Evolutionary conservation across 768 basidiomycete genomes (phyloP), one percentile per base, ranked within the genome.

Genomic region (Boletus vermiculosoides): DNA sequence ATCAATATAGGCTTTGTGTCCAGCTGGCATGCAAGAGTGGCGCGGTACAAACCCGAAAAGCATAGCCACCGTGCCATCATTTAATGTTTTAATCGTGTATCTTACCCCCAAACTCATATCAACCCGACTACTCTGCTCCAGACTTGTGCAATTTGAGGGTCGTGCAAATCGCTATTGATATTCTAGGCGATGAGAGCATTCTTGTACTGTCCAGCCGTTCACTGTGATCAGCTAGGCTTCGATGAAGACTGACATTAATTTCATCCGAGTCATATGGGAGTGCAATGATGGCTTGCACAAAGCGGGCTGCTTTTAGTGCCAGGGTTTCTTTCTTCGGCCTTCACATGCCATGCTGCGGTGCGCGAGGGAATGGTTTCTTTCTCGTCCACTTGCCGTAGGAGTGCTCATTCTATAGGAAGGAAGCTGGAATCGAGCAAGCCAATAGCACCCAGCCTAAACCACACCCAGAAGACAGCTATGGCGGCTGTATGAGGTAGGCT

Each of bases 1-100:
- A 13, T 41, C 37, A 54, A 51, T 66, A 23, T 16, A 50, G 13
- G 46, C 34, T 55, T 36, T 62, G 54, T 52, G 60, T 58, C 36
- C 30, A 42, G 30, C 31, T 13, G 63, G 52, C 31, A 22, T 30
- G 15, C 46, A 28, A 39, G 45, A 22, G 4, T 51, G 48, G 20
- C 15, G 3, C 9, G 22, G 22, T 33, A 37, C 25, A 22, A 16
- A 16, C 8, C 12, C 4, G 23, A 18, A 20, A 31, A 16, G 9
- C 16, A 50, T 20, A 12, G 37, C 23, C 16, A 37, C 12, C 15
- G 13, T 23, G 20, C 39, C 34, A 20, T 34, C 42, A 20, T 39
- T 23, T 15, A n/a, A n/a, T n/a, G n/a, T n/a, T n/a, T n/a, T n/a
- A 12, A 33, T 22, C 16, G 18, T 31, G 12, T 49, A 34, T 22